Base-by-base conservation (phyloP, 345 rosid species). In the Brassica cretica region DNA sequence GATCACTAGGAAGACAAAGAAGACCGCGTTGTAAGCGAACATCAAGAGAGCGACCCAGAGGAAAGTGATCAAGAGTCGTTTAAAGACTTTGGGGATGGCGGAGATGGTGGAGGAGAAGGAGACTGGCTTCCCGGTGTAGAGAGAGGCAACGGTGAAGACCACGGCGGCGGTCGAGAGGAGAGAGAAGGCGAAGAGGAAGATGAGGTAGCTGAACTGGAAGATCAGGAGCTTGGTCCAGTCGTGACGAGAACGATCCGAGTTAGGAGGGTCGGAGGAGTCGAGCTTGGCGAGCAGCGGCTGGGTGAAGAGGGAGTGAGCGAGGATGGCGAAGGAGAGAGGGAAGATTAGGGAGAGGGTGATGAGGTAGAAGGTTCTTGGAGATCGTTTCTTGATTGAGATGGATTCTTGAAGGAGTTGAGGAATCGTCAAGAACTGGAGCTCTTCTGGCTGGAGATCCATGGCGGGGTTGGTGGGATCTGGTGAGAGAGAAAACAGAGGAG, bases 131-230 rank as follows among this genome's bases (percentile, higher is more conserved):
- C 98, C 59, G 59, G 59, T 53, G 59, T 53, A 53, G 59, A 53
- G 59, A 15, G 59, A 53, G 2, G 59, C 59, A 11, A 91, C 97
- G 7, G 98, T 89, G 88, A 94, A 93, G 76, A 94, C 98, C 1
- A 93, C 93, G 2, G 98, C 98, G 51, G 98, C 98, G 0, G 98
- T 94, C 16, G 99, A 90, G 81, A 95, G 94, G 44, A 95, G 96
- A 58, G 99, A 95, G 89, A 95, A 93, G 56, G 90, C 92, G 46
- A 94, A 94, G 82, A 94, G 96, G 86, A 94, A 94, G 79, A 94
- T 88, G 0, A 91, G 74, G 86, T 94, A 93, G 66, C 85, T 66
- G 88, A 93, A 94, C 67, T 91, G 98, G 80, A 86, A 86, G 82
- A 85, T 32, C 19, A 93, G 29, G 78, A 94, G 89, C 29, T 88